A percentile compares a stretch with the other conserved stretches of the same genome.
Conservation (phyloP, 2,329 filamentous ascomycete genomes). For the Ophiocordyceps camponoti-saundersi region DNA sequence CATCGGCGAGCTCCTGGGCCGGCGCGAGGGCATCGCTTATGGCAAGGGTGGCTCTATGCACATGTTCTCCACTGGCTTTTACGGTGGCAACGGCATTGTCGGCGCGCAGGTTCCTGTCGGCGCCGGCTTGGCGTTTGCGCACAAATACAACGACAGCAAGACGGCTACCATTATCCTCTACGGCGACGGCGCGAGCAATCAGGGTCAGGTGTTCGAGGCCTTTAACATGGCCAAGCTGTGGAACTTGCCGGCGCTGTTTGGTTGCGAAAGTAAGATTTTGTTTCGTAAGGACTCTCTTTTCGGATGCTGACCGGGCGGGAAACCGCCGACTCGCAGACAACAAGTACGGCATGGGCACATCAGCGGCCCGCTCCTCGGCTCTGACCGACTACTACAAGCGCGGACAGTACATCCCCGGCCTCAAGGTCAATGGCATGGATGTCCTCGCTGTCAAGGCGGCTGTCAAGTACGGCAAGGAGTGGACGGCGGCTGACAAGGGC, state of each 20-base stretch:
- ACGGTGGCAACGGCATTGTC: slow-evolving; percentile 97
- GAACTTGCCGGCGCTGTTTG: slow-evolving; percentile 90
- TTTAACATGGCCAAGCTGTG: slow-evolving; percentile 99
- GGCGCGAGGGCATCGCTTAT: slow-evolving; percentile 91
- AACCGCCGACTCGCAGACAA: slow-evolving; percentile 66
- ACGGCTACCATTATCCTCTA: slow-evolving; percentile 82
- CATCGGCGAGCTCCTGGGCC: slow-evolving; percentile 88
- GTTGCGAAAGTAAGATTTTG: slow-evolving; percentile 74
- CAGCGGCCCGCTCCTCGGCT: slow-evolving; percentile 82
- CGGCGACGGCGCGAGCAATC: slow-evolving; percentile 96
- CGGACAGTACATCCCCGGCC: slow-evolving; percentile 96
- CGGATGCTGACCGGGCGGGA: slow-evolving; percentile 5
- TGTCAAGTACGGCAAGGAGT: slow-evolving; percentile 85
- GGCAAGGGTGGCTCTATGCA: slow-evolving; percentile 99
- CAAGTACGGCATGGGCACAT: slow-evolving; percentile 99
- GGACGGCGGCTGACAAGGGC: slow-evolving; percentile 66
- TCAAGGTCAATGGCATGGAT: slow-evolving; percentile 99
- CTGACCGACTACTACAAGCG: slow-evolving; percentile 99
- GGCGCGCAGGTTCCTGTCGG: slow-evolving; percentile 96
- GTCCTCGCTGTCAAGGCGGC: slow-evolving; percentile 95
- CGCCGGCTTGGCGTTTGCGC: slow-evolving; percentile 88
- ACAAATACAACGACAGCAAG: slow-evolving; percentile 81
- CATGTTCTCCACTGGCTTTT: slow-evolving; percentile 98
- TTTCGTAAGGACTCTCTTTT: neutral
- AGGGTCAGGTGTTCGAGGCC: slow-evolving; percentile 98